phyloP scores from a whole-genome alignment of 441 rosid genomes.

The Metrosideros polymorpha region DNA sequence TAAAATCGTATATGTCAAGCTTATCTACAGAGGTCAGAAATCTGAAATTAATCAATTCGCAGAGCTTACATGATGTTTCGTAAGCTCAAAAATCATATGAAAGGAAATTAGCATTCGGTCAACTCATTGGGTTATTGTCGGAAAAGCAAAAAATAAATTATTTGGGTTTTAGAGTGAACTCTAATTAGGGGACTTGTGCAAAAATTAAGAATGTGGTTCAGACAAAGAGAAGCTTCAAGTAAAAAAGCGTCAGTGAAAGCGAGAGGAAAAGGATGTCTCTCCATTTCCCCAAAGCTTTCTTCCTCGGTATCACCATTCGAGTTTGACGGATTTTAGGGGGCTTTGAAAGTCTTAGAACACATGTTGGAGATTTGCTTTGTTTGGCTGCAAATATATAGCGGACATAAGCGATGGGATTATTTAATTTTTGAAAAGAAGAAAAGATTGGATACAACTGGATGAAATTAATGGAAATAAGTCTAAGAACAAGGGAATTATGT shows the following conservation, averaged over 20 bases:
- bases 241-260: not conserved
- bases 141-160: not conserved
- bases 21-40: not conserved
- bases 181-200: no score
- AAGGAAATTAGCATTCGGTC: no score
- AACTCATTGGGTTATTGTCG: not conserved
- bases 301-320: not conserved
- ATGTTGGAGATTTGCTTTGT: not conserved
- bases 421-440: fast-evolving
- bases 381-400: not conserved
- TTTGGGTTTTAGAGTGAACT: not conserved
- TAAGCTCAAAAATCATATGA: no score
- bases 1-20: fast-evolving
- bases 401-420: not conserved
- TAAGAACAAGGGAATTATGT: not conserved
- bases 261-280: not conserved
- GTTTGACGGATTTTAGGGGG: not conserved
- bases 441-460: not conserved
- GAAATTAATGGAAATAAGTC: not conserved
- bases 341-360: no score
- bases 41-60: not conserved
- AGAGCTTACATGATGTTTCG: fast-evolving
- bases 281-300: not conserved
- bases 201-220: not conserved
- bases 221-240: not conserved